Conservation (phyloP, 768 basidiomycete species). For the Leucosporidium creatinivorum region DNA sequence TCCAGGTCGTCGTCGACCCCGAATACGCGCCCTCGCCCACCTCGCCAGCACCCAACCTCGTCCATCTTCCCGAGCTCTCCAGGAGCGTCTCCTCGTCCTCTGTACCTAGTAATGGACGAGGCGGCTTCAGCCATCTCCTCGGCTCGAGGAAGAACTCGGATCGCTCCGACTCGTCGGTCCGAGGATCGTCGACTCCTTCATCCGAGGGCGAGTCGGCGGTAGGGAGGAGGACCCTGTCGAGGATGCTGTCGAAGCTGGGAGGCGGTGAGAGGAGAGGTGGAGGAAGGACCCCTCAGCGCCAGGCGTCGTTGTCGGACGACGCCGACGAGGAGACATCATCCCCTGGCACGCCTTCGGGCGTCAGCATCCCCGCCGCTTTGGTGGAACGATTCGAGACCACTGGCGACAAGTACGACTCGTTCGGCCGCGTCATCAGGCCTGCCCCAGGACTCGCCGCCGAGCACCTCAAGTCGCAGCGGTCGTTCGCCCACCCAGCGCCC, state of each 20-base stretch:
- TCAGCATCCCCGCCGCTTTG: not conserved
- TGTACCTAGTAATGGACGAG: not conserved
- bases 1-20: too few species aligned
- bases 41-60: slow-evolving; percentile 1
- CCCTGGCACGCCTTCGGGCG: too few species aligned
- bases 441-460: not conserved
- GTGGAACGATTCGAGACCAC: slow-evolving; percentile 19
- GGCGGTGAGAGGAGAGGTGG: too few species aligned
- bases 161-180: too few species aligned
- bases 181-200: not conserved
- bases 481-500: not conserved
- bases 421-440: slow-evolving; percentile 10
- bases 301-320: too few species aligned
- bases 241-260: too few species aligned
- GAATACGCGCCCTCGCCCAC: not conserved
- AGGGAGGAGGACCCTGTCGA: not conserved
- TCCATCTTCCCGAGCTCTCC: slow-evolving; percentile 14
- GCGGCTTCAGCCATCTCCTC: slow-evolving; percentile 1
- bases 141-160: slow-evolving; percentile 3
- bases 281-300: too few species aligned
- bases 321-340: too few species aligned
- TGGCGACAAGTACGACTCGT: slow-evolving; percentile 16
- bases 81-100: slow-evolving; percentile 26
- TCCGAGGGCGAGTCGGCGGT: not conserved
- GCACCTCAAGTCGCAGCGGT: not conserved